Percentiles rank a stretch among this genome's conserved stretches.
These are phyloP conservation scores for Coniosporium tulheliwenetii DNA, from an alignment of 2,329 filamentous ascomycete genomes.

Conservation along the genomic window DNA sequence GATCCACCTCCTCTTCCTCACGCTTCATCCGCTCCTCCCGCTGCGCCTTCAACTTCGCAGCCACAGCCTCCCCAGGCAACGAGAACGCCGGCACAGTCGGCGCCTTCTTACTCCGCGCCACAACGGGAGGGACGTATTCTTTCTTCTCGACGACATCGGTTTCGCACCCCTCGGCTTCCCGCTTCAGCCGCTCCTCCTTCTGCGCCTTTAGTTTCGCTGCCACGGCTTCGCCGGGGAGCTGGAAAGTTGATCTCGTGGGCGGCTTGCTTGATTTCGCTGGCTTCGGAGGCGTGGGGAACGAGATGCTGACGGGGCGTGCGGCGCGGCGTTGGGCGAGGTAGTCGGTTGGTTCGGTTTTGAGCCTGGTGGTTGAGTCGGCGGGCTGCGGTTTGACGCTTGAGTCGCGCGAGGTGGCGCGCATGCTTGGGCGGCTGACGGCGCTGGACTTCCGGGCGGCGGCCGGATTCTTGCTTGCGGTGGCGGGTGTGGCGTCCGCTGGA, in stretches of 20 bases:
- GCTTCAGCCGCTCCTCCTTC: conserved; percentile 30
- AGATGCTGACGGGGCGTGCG: conserved; percentile 27
- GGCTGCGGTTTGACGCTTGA: not conserved
- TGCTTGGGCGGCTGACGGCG: conserved; percentile 4
- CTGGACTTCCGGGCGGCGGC: conserved; percentile 3
- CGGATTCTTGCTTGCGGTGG: conserved; percentile 6
- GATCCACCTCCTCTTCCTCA: conserved; percentile 23
- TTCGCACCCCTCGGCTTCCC: conserved; percentile 19
- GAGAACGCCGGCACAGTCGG: conserved; percentile 34
- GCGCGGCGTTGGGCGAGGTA: not conserved
- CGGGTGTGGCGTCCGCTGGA: conserved; percentile 5
- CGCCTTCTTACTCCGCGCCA: conserved; percentile 16
- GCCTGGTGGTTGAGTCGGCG: conserved; percentile 6
- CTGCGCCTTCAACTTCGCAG: conserved; percentile 34
- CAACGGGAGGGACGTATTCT: not conserved
- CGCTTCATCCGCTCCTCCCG: conserved; percentile 31
- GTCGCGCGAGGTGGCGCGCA: not conserved
- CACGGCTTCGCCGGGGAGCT: conserved; percentile 36
- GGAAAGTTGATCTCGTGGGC: conserved; percentile 33
- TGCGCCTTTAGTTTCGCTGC: conserved; percentile 37
- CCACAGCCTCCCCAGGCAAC: conserved; percentile 36
- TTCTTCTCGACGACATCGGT: not conserved
- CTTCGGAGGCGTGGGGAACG: conserved; percentile 30
- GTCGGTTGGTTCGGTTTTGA: not conserved
- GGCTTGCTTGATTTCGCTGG: conserved; percentile 33